Percentiles rank a stretch among this genome's conserved stretches.
These are phyloP conservation scores for Apodospora peruviana DNA, from an alignment of 495 filamentous ascomycete genomes.

Conservation along the genomic window DNA sequence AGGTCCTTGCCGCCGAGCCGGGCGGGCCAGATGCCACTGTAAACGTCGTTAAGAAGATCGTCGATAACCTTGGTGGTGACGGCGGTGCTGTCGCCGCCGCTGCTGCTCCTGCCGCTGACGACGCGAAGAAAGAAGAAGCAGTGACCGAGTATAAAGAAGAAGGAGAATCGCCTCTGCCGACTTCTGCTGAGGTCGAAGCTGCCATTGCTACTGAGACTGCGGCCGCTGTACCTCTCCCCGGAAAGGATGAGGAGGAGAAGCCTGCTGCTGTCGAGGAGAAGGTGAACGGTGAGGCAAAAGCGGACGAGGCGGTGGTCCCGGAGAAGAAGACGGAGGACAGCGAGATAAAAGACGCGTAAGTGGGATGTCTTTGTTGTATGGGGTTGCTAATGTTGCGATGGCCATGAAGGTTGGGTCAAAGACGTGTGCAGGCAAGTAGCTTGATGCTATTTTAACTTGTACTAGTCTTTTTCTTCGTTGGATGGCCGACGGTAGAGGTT, in stretches of 20 bases:
- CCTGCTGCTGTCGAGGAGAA: conserved; percentile 1
- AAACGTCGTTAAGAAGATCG: conserved; percentile 49
- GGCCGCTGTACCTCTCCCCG: not conserved
- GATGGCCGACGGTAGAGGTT: too few relatives aligned
- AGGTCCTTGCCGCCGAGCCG: conserved; percentile 55
- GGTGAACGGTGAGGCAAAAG: conserved; percentile 16
- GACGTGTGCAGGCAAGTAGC: too few relatives aligned
- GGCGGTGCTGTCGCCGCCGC: conserved; percentile 14
- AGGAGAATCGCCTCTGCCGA: not conserved
- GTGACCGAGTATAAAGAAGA: not conserved
- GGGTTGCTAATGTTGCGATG: too few relatives aligned
- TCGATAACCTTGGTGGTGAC: conserved; percentile 25
- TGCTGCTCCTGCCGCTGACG: conserved; percentile 1
- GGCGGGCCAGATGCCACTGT: conserved; percentile 58
- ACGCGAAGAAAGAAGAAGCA: not conserved
- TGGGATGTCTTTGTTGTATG: too few relatives aligned
- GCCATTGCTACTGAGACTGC: not conserved
- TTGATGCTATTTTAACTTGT: too few relatives aligned
- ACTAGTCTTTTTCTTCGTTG: too few relatives aligned
- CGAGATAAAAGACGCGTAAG: not conserved
- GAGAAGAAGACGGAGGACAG: conserved; percentile 10
- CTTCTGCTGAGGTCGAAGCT: not conserved
- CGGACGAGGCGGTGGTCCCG: too few relatives aligned
- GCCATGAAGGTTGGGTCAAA: too few relatives aligned
- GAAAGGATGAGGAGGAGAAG: conserved; percentile 6